Evolutionary conservation across 805 yeast genomes (phyloP).

Genomic region (Lachancea thermotolerans): DNA sequence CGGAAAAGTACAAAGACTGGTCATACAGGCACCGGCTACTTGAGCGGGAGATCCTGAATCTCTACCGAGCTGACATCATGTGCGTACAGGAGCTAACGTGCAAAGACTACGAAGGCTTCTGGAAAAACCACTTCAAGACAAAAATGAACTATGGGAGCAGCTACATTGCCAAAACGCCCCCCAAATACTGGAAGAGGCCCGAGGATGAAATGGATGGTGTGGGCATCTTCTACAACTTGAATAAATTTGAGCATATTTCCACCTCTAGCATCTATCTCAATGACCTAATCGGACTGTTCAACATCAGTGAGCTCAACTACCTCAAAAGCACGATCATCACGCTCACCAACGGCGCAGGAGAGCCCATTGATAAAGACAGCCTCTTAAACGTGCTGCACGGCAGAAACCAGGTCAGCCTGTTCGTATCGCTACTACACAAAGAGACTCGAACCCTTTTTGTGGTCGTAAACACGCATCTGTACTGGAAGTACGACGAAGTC

Average conservation of each 20-base stretch:
- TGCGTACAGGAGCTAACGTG: conserved; percentile 51
- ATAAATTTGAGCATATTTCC: conserved; percentile 39
- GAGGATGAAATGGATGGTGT: conserved; percentile 53
- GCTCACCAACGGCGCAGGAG: conserved; percentile 29
- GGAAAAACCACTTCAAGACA: conserved; percentile 32
- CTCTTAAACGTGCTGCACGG: conserved; percentile 33
- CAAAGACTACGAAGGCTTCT: conserved; percentile 34
- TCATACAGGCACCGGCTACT: conserved; percentile 40
- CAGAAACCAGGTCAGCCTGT: conserved; percentile 52
- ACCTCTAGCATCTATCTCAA: conserved; percentile 32
- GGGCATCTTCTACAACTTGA: conserved; percentile 44
- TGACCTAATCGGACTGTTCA: conserved; percentile 27
- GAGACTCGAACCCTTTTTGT: conserved; percentile 36
- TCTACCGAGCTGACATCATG: conserved; percentile 46
- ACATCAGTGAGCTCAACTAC: conserved; percentile 23
- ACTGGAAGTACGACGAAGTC: conserved; percentile 54
- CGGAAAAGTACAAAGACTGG: conserved; percentile 44
- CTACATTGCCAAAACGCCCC: conserved; percentile 44
- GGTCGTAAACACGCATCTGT: conserved; percentile 53
- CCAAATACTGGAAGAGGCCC: conserved; percentile 45
- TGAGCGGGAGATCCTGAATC: conserved; percentile 30
- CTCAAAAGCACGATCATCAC: conserved; percentile 17
- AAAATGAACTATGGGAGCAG: conserved; percentile 39
- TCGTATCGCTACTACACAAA: conserved; percentile 43
- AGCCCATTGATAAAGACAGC: conserved; percentile 20